Percentiles rank a stretch among this genome's conserved stretches.
These are phyloP conservation scores for Debaryomyces psychrophilus DNA, from an alignment of 1,139 yeast species.

Conservation along the genomic window DNA sequence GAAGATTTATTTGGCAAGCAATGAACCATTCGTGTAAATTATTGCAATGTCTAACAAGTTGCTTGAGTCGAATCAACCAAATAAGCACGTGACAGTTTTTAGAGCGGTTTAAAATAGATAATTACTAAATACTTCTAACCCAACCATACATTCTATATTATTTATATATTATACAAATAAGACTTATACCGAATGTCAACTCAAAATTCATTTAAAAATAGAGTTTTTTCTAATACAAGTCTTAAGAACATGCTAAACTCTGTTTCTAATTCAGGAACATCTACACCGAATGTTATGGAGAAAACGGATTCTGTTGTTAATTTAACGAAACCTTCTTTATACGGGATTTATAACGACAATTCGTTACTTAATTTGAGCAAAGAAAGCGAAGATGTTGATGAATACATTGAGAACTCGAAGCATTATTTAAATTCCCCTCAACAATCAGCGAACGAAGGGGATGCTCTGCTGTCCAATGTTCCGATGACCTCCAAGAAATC, in stretches of 20 bases:
- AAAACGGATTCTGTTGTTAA: conserved; percentile 49
- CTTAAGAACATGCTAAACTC: conserved; percentile 12
- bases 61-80: neutral
- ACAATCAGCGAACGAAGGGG: neutral
- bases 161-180: neutral
- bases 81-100: conserved; percentile 8
- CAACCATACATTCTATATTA: neutral
- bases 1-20: conserved; percentile 19
- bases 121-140: neutral
- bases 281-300: conserved; percentile 29
- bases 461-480: neutral
- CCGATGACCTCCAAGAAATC: neutral
- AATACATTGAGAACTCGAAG: conserved; percentile 8
- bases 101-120: conserved; percentile 1
- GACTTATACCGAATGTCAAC: conserved; percentile 2
- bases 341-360: conserved; percentile 49
- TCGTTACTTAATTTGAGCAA: conserved; percentile 38
- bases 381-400: conserved; percentile 25
- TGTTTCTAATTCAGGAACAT: conserved; percentile 16
- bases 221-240: conserved; percentile 6
- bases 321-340: conserved; percentile 53
- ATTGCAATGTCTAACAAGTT: neutral
- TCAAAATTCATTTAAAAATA: neutral
- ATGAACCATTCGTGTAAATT: neutral
- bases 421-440: neutral